phyloP scores from a whole-genome alignment of 371 early-diverging fungal species.

The Mortierella sp. region DNA sequence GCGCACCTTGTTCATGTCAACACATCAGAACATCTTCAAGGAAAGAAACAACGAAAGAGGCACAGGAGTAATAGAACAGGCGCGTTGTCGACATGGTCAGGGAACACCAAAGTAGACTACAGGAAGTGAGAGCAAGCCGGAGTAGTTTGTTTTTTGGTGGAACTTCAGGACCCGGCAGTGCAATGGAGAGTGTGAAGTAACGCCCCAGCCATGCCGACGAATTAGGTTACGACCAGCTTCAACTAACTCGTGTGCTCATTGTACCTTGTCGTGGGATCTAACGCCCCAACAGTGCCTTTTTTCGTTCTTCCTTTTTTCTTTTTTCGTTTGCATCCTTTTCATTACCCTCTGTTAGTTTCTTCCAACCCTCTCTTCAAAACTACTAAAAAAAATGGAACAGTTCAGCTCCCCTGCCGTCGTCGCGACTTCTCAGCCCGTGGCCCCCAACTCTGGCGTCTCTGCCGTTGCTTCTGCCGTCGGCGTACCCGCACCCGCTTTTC shows the following conservation, averaged over 20 bases:
- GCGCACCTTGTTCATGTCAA: neutral
- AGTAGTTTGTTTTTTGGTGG: neutral
- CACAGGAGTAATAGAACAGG: neutral
- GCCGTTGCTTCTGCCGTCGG: slow-evolving; percentile 15
- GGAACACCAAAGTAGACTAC: neutral
- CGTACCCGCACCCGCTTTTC: slow-evolving; percentile 41
- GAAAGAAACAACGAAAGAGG: neutral
- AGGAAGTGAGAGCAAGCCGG: neutral
- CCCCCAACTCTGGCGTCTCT: slow-evolving; percentile 4
- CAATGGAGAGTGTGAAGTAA: neutral
- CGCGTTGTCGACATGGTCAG: neutral
- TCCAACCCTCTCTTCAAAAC: neutral
- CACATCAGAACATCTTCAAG: neutral
- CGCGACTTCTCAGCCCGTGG: slow-evolving; percentile 18
- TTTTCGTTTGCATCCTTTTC: slow-evolving; percentile 13
- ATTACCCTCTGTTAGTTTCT: neutral
- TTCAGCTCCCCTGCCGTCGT: slow-evolving; percentile 33
- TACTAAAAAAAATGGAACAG: slow-evolving; percentile 43
- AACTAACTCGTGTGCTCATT: neutral
- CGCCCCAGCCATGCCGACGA: neutral
- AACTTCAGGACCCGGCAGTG: neutral
- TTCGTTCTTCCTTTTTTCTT: slow-evolving; percentile 2
- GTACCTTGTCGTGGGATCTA: neutral
- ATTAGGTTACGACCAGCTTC: neutral
- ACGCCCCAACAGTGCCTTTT: slow-evolving; percentile 11